Percentiles rank a stretch among this genome's conserved stretches.
Evolutionary conservation across 75 land plant species (phyloP).

Genomic region (Isoetes taiwanensis): DNA sequence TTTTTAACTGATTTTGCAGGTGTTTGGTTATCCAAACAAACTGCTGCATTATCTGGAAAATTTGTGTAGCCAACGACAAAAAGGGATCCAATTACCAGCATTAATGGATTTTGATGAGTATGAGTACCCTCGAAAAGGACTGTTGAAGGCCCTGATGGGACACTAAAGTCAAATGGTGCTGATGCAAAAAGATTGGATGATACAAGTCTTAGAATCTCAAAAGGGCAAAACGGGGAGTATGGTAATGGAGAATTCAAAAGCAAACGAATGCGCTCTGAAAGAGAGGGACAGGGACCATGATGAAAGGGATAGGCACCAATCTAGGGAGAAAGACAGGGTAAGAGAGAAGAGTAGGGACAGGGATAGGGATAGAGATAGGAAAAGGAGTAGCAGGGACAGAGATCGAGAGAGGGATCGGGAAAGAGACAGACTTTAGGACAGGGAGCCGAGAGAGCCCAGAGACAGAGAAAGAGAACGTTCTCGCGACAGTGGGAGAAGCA

Average conservation of each 20-base stretch:
- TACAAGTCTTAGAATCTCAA: constrained; percentile 8
- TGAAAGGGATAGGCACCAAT: background rate
- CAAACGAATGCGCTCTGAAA: constrained; percentile 29
- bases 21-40: no score
- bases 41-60: no score
- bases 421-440: background rate
- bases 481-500: background rate
- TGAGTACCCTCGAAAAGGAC: constrained; percentile 70
- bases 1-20: no score
- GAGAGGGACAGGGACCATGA: no score
- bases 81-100: background rate
- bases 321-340: constrained; percentile 9
- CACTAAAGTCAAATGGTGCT: background rate
- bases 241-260: constrained; percentile 24
- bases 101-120: constrained; percentile 31
- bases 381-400: constrained; percentile 11
- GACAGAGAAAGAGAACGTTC: background rate
- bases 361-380: constrained; percentile 18
- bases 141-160: constrained; percentile 36
- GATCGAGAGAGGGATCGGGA: constrained; percentile 6
- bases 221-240: constrained; percentile 27
- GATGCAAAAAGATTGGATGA: constrained; percentile 7
- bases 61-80: no score
- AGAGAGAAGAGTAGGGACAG: background rate
- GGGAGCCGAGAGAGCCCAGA: background rate